These are phyloP conservation scores for Fusarium acutatum DNA, from an alignment of 2,329 filamentous ascomycete genomes.

Conservation along the genomic window DNA sequence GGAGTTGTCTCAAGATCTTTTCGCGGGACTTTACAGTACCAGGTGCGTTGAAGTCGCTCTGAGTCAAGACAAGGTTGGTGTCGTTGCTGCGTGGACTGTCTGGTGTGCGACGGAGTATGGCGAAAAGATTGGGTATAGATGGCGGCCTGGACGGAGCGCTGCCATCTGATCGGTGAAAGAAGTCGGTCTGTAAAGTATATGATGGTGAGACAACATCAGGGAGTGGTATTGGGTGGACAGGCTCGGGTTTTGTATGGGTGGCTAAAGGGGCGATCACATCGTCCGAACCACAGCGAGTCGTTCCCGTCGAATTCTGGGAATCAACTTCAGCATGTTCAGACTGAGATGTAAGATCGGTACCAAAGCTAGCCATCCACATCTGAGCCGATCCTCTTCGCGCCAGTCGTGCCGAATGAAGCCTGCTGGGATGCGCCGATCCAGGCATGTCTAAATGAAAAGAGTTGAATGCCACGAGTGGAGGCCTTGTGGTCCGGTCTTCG, in stretches of 20 bases:
- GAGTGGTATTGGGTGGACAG: neutral
- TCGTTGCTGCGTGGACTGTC: constrained; percentile 27
- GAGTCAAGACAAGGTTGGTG: constrained; percentile 16
- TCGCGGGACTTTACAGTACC: constrained; percentile 54
- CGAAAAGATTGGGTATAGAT: constrained; percentile 40
- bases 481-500: constrained; percentile 18
- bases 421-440: constrained; percentile 3
- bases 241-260: neutral
- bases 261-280: constrained; percentile 3
- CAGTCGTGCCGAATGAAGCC: constrained; percentile 18
- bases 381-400: constrained; percentile 28
- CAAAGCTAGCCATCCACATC: constrained; percentile 27
- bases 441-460: constrained; percentile 21
- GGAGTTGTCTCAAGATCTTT: constrained; percentile 72
- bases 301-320: constrained; percentile 10
- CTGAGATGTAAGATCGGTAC: constrained; percentile 18
- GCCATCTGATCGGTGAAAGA: constrained; percentile 9
- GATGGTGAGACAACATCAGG: constrained; percentile 1
- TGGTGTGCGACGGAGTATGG: constrained; percentile 31
- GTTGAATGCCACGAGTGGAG: constrained; percentile 28
- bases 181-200: neutral
- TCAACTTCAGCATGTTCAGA: constrained; percentile 17
- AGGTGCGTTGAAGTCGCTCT: constrained; percentile 32
- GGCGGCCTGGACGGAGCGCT: constrained; percentile 19
- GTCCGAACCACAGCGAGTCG: constrained; percentile 14